These are phyloP conservation scores for Nothophoma quercina DNA, from an alignment of 2,329 filamentous ascomycete genomes.

Conservation along the genomic window DNA sequence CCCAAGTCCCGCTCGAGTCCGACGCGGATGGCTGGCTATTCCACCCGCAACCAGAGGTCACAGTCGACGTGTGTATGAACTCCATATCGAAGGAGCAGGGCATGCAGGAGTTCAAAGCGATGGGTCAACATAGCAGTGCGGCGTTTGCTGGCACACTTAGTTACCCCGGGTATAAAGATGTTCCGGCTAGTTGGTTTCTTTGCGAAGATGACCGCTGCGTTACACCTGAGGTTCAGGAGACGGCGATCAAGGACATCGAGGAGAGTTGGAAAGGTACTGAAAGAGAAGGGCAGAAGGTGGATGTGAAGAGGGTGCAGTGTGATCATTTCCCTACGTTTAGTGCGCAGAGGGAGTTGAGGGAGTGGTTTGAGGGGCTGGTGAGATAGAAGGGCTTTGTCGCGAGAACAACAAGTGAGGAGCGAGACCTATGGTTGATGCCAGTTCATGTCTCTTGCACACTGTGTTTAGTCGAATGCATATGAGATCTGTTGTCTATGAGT, in stretches of 20 bases:
- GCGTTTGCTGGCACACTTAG: constrained; percentile 44
- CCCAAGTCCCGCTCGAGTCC: constrained; percentile 15
- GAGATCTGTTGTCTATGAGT: no score
- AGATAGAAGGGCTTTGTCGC: no score
- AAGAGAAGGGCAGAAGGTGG: constrained; percentile 40
- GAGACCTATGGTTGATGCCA: no score
- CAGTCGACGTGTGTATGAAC: constrained; percentile 17
- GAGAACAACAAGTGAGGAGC: no score
- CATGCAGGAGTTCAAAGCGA: constrained; percentile 17
- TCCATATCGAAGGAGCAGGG: constrained; percentile 30
- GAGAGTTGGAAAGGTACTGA: constrained; percentile 37
- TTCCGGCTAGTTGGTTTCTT: constrained; percentile 50
- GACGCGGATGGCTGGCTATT: constrained; percentile 21
- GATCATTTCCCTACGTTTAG: constrained; percentile 44
- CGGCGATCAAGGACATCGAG: constrained; percentile 44
- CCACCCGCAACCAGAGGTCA: constrained; percentile 5
- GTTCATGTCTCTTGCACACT: no score
- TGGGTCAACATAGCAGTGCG: constrained; percentile 40
- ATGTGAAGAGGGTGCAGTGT: constrained; percentile 47
- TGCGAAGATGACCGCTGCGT: constrained; percentile 47
- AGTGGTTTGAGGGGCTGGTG: constrained; percentile 25
- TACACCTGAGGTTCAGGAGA: constrained; percentile 34
- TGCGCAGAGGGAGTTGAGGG: constrained; percentile 29
- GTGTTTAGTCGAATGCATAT: no score
- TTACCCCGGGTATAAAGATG: constrained; percentile 49